These are phyloP conservation scores for Fusarium newnesense DNA, from an alignment of 2,329 filamentous ascomycete species.

Conservation along the genomic window DNA sequence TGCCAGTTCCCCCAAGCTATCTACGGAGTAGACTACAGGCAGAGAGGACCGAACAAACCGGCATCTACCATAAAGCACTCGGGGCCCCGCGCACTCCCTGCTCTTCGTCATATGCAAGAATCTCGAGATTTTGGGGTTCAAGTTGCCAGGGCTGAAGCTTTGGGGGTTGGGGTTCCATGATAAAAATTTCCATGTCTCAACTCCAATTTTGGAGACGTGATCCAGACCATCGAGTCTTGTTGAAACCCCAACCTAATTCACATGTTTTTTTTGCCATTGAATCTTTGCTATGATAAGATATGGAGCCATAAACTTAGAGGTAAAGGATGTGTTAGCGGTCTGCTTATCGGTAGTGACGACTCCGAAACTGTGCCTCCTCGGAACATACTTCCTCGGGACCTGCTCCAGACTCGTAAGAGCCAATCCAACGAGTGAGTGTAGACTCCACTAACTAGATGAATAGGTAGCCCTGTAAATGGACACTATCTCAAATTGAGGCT, in stretches of 20 bases:
- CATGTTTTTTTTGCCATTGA: slow-evolving; percentile 3
- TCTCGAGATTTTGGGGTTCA: slow-evolving; percentile 31
- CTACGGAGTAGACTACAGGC: background rate
- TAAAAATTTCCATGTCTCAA: slow-evolving; percentile 17
- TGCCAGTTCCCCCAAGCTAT: background rate
- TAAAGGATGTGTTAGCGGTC: background rate
- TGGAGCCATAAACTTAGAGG: background rate
- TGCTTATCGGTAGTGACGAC: slow-evolving; percentile 21
- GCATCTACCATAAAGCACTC: background rate
- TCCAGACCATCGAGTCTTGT: slow-evolving; percentile 11
- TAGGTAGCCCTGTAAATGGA: background rate
- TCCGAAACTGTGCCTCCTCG: slow-evolving; percentile 28
- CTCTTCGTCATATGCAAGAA: background rate
- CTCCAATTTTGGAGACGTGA: slow-evolving; percentile 9
- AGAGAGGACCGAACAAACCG: background rate
- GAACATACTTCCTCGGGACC: slow-evolving; percentile 31
- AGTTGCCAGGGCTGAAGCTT: slow-evolving; percentile 24
- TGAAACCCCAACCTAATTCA: slow-evolving; percentile 39
- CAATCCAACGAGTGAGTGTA: background rate
- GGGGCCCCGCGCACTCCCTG: background rate
- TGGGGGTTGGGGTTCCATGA: slow-evolving; percentile 39
- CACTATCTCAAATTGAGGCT: slow-evolving; percentile 25
- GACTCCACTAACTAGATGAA: background rate
- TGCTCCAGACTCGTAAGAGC: slow-evolving; percentile 19
- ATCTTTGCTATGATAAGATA: background rate